Evolutionary conservation across 2,329 filamentous ascomycete species (phyloP), one percentile per base, ranked within the genome.

Genomic region (Diaporthe australafricana): DNA sequence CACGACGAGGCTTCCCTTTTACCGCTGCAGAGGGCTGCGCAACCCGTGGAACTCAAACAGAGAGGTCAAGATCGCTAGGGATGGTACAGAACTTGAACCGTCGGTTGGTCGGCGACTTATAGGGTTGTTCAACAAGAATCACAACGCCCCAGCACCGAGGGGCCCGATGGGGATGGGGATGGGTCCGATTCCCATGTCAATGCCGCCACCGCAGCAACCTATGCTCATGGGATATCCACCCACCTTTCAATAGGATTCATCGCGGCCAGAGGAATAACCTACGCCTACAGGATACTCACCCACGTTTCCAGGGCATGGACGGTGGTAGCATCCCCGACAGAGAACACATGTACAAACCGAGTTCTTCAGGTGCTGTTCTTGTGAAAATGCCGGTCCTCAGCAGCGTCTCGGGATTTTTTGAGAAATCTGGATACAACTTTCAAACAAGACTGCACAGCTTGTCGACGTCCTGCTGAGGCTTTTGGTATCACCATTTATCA

Each of bases 21-120:
- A 96, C 80, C 90, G 93, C 53, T 97, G 95, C 0, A 87, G 95
- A 74, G 95, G 96, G 0, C 83, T 98, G 70, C 89, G 95, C 42
- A 98, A 98, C 79, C 93, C 94, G 0, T 98, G 95, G 94, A 98
- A 98, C 80, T 93, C 94, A 5, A 98, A 98, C 78, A 87, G 96
- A 67, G 96, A 98, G 79, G 94, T 98, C 74, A 98, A 98, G 82
- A 98, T 98, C 79, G 96, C 96, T 30, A 89, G 96, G 77, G 96
- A 98, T 77, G 96, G 96, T 2, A 98, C 96, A 0, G 96, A 98
- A 81, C 85, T 98, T 68, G 96, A 98, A 81, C 93, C 95, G 35
- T 89, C 87, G 38, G 89, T 97, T 53, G 96, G 95, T 6, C 90
- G 90, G 77, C 90, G 90, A 77, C 84, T 98, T 68, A 86, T 97